phyloP scores from a whole-genome alignment of 1,284 basidiomycete genomes.

The Flammula alnicola region DNA sequence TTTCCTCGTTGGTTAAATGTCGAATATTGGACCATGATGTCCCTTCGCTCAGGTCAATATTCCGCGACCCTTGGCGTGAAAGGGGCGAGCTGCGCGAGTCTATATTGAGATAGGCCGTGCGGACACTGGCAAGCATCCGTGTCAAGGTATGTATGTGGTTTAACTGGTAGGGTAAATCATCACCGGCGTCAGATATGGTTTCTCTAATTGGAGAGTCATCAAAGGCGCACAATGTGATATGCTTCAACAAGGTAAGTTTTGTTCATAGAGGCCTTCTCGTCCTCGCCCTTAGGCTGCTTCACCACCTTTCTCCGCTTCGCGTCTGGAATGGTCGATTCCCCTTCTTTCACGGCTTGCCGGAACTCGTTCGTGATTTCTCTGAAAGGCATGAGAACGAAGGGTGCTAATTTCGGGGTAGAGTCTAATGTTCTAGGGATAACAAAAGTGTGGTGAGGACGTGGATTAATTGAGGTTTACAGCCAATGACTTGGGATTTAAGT shows the following conservation, averaged over 20 bases:
- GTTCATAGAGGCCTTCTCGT: conserved; percentile 48
- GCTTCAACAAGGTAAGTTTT: conserved; percentile 76
- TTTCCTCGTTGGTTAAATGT: conserved; percentile 81
- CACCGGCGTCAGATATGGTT: background rate
- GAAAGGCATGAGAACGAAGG: conserved; percentile 45
- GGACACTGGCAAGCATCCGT: conserved; percentile 70
- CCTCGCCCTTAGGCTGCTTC: conserved; percentile 36
- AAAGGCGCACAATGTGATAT: conserved; percentile 62
- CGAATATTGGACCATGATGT: conserved; percentile 71
- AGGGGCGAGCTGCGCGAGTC: conserved; percentile 59
- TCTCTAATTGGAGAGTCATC: background rate
- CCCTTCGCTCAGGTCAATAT: conserved; percentile 57
- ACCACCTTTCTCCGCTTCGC: conserved; percentile 56
- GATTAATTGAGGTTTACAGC: conserved; percentile 1
- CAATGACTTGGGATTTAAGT: conserved; percentile 3
- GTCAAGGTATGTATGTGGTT: conserved; percentile 73
- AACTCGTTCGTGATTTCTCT: conserved; percentile 67
- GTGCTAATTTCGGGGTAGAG: background rate
- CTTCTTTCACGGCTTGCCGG: conserved; percentile 52
- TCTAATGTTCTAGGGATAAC: conserved; percentile 4
- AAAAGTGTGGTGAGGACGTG: conserved; percentile 3
- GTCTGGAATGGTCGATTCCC: conserved; percentile 45
- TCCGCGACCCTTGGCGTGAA: conserved; percentile 52
- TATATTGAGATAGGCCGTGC: conserved; percentile 80
- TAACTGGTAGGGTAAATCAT: conserved; percentile 47